Evolutionary conservation across 257 asterid genomes (phyloP).

Genomic region (Nicotiana attenuata): DNA sequence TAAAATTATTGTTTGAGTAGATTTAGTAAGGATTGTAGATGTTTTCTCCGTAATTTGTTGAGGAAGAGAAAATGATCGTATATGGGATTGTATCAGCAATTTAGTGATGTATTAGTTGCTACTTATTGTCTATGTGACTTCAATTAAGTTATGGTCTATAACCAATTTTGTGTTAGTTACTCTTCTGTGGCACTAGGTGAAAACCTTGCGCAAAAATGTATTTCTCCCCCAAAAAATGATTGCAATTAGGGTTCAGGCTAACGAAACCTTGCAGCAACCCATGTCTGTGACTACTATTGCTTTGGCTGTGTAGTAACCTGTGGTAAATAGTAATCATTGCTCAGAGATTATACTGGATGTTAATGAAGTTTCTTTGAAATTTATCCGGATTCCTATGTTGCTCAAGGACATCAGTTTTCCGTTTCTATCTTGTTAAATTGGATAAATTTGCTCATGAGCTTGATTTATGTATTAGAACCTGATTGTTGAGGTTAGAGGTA

Average conservation of each 20-base stretch:
- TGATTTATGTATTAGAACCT: not conserved
- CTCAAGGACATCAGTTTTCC: not conserved
- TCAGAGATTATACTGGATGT: not conserved
- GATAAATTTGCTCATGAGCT: not conserved
- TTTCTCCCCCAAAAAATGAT: not conserved
- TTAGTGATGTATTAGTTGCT: not conserved
- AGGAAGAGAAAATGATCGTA: not conserved
- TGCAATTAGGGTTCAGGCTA: not conserved
- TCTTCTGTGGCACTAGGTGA: not conserved
- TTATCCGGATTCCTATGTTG: not conserved
- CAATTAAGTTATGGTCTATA: not conserved
- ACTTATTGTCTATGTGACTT: not conserved
- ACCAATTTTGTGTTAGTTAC: not conserved
- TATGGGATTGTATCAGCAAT: not conserved
- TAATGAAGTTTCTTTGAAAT: not conserved
- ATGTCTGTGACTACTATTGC: not conserved
- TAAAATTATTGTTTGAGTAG: not conserved
- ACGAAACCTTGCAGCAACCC: not conserved
- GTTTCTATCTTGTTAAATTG: not conserved
- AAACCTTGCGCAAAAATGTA: not conserved
- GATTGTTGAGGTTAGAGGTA: not conserved
- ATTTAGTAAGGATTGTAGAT: not conserved
- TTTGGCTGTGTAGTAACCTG: not conserved
- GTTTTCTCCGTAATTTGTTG: not conserved
- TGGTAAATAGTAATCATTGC: not conserved